These are phyloP conservation scores for Leccinellum rugosiceps DNA, from an alignment of 768 basidiomycete species.

Conservation along the genomic window DNA sequence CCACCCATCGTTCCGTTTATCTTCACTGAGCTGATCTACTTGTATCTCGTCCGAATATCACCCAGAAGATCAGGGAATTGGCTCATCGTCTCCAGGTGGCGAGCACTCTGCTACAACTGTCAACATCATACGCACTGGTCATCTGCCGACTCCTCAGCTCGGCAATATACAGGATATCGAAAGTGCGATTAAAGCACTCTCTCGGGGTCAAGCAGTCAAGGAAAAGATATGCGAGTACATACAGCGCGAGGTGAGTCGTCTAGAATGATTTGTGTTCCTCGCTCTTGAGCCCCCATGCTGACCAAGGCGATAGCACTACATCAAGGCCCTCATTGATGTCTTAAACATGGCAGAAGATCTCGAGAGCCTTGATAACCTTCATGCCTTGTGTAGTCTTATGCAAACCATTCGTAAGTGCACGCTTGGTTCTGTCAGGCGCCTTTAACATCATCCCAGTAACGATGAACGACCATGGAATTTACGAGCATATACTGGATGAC, in stretches of 20 bases:
- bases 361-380: conserved; percentile 86
- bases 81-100: conserved; percentile 63
- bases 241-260: conserved; percentile 65
- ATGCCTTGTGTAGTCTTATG: conserved; percentile 88
- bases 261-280: neutral
- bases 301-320: conserved; percentile 62
- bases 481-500: conserved; percentile 93
- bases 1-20: conserved; percentile 5
- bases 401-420: conserved; percentile 80
- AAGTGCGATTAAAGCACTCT: conserved; percentile 67
- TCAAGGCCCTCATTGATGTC: conserved; percentile 81
- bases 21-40: conserved; percentile 16
- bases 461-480: conserved; percentile 91
- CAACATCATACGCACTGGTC: conserved; percentile 65
- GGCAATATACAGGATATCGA: conserved; percentile 81
- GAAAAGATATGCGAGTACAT: conserved; percentile 91
- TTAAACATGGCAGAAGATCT: conserved; percentile 89
- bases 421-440: neutral
- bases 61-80: conserved; percentile 45
- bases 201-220: conserved; percentile 68
- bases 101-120: conserved; percentile 59
- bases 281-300: neutral
- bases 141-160: conserved; percentile 71
- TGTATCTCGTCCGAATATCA: conserved; percentile 11
- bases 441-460: conserved; percentile 54